Evolutionary conservation across 345 rosid genomes (phyloP), one percentile per base, ranked within the genome.

Genomic region (Litchi chinensis): DNA sequence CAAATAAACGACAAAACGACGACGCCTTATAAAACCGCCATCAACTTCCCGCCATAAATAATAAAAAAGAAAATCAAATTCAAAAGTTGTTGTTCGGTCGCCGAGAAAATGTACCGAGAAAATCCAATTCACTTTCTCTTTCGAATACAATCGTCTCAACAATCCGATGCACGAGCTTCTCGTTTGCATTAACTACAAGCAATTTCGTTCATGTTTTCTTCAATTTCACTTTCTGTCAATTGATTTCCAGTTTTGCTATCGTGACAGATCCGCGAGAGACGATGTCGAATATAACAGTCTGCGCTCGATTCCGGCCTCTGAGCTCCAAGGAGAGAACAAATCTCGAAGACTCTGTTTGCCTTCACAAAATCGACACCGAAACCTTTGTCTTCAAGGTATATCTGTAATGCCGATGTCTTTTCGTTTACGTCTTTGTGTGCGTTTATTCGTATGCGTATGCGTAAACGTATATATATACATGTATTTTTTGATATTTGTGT

Each of bases 301-400:
- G 97, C 67, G 90, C 89, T 70, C 93, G 98, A 59, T 90, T 95
- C 81, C 80, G 98, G 86, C 97, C 98, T 6, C 65, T 91, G 79
- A 93, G 89, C 77, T 79, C 92, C 1, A 89, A 82, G 78, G 98
- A 95, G 89, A 85, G 81, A 75, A 85, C 77, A 41, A 94, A 87
- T 16, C 81, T 59, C 68, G 83, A 88, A 7, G 91, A 87, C 54
- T 75, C 84, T 39, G 82, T 88, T 59, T 89, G 93, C 82, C 79
- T 92, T 85, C 83, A 83, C 44, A 18, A 80, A 78, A 57, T 91
- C 60, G 92, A 90, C 81, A 32, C 81, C 15, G 95, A 93, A 54
- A 84, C 79, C 59, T 93, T 95, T 85, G 62, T 77, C 74, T 85
- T 95, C 88, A 90, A 93, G 91, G 94, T 92, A 18, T 48, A 26